A percentile compares a stretch with the other conserved stretches of the same genome.
phyloP scores from a whole-genome alignment of 257 asterid species.

The Fraxinus pennsylvanica region DNA sequence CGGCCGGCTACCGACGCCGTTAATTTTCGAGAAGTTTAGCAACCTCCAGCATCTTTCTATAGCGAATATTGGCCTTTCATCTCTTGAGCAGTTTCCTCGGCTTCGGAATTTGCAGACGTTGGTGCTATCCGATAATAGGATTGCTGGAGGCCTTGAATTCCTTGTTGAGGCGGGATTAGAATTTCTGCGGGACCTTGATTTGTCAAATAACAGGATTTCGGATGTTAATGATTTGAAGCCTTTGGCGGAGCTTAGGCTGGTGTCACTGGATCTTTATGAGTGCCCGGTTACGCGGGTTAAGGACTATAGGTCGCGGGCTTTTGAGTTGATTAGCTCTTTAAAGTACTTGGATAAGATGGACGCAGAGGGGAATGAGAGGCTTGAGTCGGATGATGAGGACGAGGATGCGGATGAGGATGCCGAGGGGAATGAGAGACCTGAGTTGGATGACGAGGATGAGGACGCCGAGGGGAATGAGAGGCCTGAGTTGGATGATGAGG shows the following conservation, averaged over 20 bases:
- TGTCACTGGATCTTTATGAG: slow-evolving; percentile 93
- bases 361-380: slow-evolving; percentile 87
- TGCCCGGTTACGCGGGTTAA: slow-evolving; percentile 87
- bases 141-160: slow-evolving; percentile 81
- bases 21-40: slow-evolving; percentile 80
- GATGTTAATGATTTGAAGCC: slow-evolving; percentile 78
- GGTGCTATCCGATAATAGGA: slow-evolving; percentile 83
- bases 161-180: slow-evolving; percentile 74
- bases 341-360: slow-evolving; percentile 95
- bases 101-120: slow-evolving; percentile 70
- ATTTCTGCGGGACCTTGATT: slow-evolving; percentile 84
- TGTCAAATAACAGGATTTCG: slow-evolving; percentile 86
- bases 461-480: slow-evolving; percentile 59
- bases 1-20: slow-evolving; percentile 87
- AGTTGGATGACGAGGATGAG: too few species aligned
- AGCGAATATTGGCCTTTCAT: slow-evolving; percentile 86
- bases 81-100: slow-evolving; percentile 82
- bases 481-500: slow-evolving; percentile 85
- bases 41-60: slow-evolving; percentile 83
- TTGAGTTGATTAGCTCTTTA: slow-evolving; percentile 78
- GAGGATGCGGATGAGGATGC: slow-evolving; percentile 62
- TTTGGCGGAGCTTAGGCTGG: slow-evolving; percentile 72
- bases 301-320: slow-evolving; percentile 86
- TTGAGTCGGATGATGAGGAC: slow-evolving; percentile 79
- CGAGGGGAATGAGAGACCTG: too few species aligned